Evolutionary conservation across 139 green algal species (phyloP).

Genomic region (Chlamydomonas incerta): DNA sequence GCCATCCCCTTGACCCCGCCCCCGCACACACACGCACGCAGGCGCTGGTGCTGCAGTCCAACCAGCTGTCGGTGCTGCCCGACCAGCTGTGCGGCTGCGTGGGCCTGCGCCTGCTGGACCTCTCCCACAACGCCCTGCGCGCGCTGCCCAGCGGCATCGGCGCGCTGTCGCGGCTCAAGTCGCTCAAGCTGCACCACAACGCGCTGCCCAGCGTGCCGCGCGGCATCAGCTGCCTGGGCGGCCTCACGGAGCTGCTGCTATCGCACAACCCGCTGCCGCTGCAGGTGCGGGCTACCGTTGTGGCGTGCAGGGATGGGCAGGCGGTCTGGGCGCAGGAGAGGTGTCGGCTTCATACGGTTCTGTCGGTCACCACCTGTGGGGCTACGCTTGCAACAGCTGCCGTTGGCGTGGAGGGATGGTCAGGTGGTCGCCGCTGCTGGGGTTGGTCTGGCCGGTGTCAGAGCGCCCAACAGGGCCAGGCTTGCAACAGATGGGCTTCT

Average conservation of each 20-base stretch:
- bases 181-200: constrained; percentile 44
- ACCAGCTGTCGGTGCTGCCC: constrained; percentile 46
- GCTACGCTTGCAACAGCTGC: no score
- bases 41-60: constrained; percentile 53
- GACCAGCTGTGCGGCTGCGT: constrained; percentile 32
- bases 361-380: no score
- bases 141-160: constrained; percentile 31
- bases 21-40: constrained; percentile 25
- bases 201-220: constrained; percentile 28
- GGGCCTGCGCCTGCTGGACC: constrained; percentile 61
- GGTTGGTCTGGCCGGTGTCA: no score
- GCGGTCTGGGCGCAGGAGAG: no score
- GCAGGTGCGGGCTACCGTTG: neutral
- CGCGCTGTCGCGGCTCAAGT: constrained; percentile 10
- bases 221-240: constrained; percentile 19
- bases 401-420: no score
- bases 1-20: neutral
- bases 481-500: no score
- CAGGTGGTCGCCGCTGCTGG: no score
- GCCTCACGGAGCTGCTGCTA: constrained; percentile 47
- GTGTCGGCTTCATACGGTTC: no score
- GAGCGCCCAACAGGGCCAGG: no score
- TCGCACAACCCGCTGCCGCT: constrained; percentile 49
- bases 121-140: constrained; percentile 49
- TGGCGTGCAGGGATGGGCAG: no score